Conservation (phyloP, 2,329 filamentous ascomycete species). For the Fusarium torreyae region DNA sequence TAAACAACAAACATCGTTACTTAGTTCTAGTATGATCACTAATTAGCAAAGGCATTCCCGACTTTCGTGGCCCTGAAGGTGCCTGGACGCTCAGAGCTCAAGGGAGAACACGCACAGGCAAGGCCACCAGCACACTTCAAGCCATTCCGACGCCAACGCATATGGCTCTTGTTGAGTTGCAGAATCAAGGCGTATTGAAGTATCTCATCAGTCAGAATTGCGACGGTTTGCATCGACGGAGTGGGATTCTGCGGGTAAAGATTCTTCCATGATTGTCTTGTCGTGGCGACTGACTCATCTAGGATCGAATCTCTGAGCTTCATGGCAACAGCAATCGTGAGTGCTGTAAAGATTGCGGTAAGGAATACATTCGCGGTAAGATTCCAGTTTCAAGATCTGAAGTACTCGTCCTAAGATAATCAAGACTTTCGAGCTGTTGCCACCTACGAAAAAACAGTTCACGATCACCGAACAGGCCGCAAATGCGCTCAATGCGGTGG, state of each 20-base stretch:
- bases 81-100: constrained; percentile 63
- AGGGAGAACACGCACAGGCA: constrained; percentile 53
- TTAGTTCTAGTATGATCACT: fast-evolving
- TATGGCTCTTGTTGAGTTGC: constrained; percentile 63
- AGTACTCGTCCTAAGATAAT: not conserved
- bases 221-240: constrained; percentile 61
- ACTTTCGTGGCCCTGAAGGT: constrained; percentile 64
- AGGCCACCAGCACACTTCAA: constrained; percentile 57
- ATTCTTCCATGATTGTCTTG: fast-evolving
- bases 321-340: constrained; percentile 65
- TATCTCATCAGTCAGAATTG: constrained; percentile 60
- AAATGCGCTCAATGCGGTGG: constrained; percentile 60
- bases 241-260: constrained; percentile 61
- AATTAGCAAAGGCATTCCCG: constrained; percentile 58
- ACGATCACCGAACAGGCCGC: constrained; percentile 63
- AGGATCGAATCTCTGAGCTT: constrained; percentile 62
- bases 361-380: constrained; percentile 63
- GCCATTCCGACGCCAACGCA: constrained; percentile 62
- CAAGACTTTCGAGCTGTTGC: constrained; percentile 62
- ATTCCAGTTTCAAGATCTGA: fast-evolving
- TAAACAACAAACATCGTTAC: constrained; percentile 10
- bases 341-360: constrained; percentile 60
- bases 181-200: constrained; percentile 59
- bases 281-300: not conserved
- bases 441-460: constrained; percentile 59